Conservation (phyloP, 1,284 basidiomycete genomes). For the Leucoagaricus sp. region DNA sequence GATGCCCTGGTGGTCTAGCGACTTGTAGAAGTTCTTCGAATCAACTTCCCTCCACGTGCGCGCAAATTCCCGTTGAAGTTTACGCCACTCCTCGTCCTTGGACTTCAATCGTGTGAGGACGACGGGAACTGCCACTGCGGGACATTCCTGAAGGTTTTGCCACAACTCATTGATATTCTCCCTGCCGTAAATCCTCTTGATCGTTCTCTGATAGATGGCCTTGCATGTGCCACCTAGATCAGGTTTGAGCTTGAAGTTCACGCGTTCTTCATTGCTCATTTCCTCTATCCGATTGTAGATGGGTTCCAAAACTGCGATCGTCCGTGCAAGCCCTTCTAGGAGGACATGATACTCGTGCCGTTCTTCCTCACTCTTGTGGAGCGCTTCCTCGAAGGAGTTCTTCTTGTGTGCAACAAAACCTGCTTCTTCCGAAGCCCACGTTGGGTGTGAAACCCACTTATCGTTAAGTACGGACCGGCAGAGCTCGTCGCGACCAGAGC, state of each 20-base stretch:
- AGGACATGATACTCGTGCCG: slow-evolving; percentile 98
- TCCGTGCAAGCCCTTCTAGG: slow-evolving; percentile 90
- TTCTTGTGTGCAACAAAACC: slow-evolving; percentile 97
- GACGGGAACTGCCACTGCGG: slow-evolving; percentile 89
- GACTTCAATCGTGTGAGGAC: slow-evolving; percentile 89
- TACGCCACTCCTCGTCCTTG: slow-evolving; percentile 98
- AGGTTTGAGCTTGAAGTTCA: slow-evolving; percentile 82
- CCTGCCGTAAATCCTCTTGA: slow-evolving; percentile 94
- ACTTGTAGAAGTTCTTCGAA: slow-evolving; percentile 96
- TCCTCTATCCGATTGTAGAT: slow-evolving; percentile 84
- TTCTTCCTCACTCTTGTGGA: slow-evolving; percentile 98
- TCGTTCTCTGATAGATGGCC: slow-evolving; percentile 89
- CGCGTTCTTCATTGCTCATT: slow-evolving; percentile 89
- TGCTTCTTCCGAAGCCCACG: slow-evolving; percentile 95
- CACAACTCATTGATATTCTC: slow-evolving; percentile 86
- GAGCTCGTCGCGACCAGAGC: slow-evolving; percentile 93
- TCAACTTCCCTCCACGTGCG: slow-evolving; percentile 98
- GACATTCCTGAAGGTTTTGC: slow-evolving; percentile 90
- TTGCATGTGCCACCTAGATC: slow-evolving; percentile 90
- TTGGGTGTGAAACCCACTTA: slow-evolving; percentile 96
- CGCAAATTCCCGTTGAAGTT: slow-evolving; percentile 94
- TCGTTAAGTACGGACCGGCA: slow-evolving; percentile 98
- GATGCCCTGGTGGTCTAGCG: slow-evolving; percentile 94
- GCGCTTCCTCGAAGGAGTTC: slow-evolving; percentile 94
- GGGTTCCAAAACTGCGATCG: slow-evolving; percentile 92